Conservation (phyloP, 257 asterid species). For the Lavandula angustifolia region DNA sequence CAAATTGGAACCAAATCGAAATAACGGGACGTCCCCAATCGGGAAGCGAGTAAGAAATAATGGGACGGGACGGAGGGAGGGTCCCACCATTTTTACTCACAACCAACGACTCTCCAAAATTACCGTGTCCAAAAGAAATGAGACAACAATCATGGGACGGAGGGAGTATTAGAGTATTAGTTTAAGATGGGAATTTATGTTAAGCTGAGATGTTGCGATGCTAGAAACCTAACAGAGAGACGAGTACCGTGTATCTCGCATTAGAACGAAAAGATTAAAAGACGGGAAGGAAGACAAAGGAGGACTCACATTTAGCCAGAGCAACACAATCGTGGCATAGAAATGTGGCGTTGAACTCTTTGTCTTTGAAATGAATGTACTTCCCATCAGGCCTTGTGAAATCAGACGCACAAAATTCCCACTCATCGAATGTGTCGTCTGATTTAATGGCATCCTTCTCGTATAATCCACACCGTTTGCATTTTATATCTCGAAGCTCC, state of each 20-base stretch:
- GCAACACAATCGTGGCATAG: slow-evolving; percentile 46
- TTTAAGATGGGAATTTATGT: not conserved
- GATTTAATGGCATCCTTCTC: slow-evolving; percentile 63
- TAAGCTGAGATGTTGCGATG: slow-evolving; percentile 5
- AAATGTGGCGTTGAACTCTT: slow-evolving; percentile 50
- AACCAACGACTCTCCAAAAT: no score
- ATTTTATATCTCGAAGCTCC: slow-evolving; percentile 52
- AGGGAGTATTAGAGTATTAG: no score
- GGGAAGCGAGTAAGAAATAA: no score
- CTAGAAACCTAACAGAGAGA: not conserved
- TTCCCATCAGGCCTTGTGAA: slow-evolving; percentile 58
- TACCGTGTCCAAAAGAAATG: no score
- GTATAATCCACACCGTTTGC: slow-evolving; percentile 84
- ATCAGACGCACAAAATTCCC: slow-evolving; percentile 86
- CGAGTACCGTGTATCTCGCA: no score
- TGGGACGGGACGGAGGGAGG: no score
- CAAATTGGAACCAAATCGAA: no score
- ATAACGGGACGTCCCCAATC: no score
- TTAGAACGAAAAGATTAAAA: not conserved
- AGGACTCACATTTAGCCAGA: slow-evolving; percentile 35
- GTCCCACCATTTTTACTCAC: no score
- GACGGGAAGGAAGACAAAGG: slow-evolving; percentile 10
- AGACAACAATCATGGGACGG: no score
- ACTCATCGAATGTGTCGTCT: slow-evolving; percentile 66
- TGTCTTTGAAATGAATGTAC: slow-evolving; percentile 42